These are phyloP conservation scores for Colletotrichum kahawae DNA, from an alignment of 2,329 filamentous ascomycete species.

Conservation along the genomic window DNA sequence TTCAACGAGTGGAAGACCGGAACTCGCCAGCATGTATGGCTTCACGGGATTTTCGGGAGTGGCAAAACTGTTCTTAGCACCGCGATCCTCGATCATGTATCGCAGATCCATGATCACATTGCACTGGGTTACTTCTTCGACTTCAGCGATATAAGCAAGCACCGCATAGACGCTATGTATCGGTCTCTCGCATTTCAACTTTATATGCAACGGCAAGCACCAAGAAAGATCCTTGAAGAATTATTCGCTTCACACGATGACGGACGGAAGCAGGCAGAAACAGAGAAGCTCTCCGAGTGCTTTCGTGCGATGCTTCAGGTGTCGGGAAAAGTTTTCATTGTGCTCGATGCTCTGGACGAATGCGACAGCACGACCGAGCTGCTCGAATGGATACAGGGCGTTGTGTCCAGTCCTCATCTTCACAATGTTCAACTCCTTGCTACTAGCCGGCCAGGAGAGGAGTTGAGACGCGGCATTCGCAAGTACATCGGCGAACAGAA, in stretches of 20 bases:
- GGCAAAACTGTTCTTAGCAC: too few relatives aligned
- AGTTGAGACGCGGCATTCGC: neutral
- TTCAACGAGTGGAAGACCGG: too few relatives aligned
- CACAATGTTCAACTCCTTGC: neutral
- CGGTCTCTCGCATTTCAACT: too few relatives aligned
- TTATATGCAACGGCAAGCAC: too few relatives aligned
- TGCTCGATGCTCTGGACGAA: neutral
- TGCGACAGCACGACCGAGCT: neutral
- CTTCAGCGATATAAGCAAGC: too few relatives aligned
- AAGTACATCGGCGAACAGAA: neutral
- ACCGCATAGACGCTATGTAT: too few relatives aligned
- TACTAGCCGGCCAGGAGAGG: neutral
- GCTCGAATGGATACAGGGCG: neutral
- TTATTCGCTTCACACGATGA: neutral
- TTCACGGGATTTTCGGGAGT: too few relatives aligned
- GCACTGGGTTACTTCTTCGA: too few relatives aligned
- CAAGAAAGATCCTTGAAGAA: neutral
- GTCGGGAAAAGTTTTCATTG: neutral
- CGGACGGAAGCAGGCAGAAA: neutral
- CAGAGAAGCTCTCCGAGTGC: neutral
- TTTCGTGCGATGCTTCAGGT: accelerated
- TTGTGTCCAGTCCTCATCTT: neutral
- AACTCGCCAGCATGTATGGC: too few relatives aligned
- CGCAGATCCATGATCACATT: too few relatives aligned
- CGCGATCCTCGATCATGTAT: too few relatives aligned